Conservation (phyloP, 371 early-diverging fungal genomes). For the Lichtheimia ornata region DNA sequence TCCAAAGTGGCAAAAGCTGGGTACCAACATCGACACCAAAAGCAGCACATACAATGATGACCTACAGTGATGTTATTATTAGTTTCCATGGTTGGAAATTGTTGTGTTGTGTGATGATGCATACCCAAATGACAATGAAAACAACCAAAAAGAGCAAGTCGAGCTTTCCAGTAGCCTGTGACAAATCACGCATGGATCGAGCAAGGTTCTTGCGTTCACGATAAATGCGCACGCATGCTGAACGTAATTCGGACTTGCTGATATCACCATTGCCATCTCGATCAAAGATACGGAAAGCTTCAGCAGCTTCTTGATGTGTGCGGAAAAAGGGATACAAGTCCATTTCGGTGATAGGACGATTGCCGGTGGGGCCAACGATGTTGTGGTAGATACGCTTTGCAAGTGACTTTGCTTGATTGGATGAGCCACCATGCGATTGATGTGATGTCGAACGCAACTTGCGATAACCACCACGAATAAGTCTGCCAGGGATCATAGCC, state of each 20-base stretch:
- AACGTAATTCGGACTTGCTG: constrained; percentile 62
- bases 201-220: constrained; percentile 65
- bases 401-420: constrained; percentile 48
- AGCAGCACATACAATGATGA: constrained; percentile 44
- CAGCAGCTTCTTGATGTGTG: constrained; percentile 58
- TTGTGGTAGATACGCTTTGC: constrained; percentile 58
- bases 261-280: constrained; percentile 72
- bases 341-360: constrained; percentile 49
- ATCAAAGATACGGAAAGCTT: constrained; percentile 77
- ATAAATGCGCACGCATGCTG: constrained; percentile 62
- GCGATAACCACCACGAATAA: constrained; percentile 38
- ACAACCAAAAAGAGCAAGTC: constrained; percentile 62
- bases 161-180: constrained; percentile 73
- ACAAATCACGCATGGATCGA: constrained; percentile 67
- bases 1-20: constrained; percentile 63
- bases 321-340: constrained; percentile 65
- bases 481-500: constrained; percentile 26
- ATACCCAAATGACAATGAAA: constrained; percentile 45
- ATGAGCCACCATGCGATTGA: constrained; percentile 9
- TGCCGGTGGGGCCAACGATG: constrained; percentile 26
- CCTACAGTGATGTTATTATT: constrained; percentile 10
- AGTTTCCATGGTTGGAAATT: background rate
- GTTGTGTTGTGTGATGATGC: background rate
- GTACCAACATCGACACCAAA: constrained; percentile 67
- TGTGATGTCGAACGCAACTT: constrained; percentile 16